Percentiles rank a stretch among this genome's conserved stretches.
phyloP scores from a whole-genome alignment of 2,329 filamentous ascomycete species.

The Botrytis tulipae region DNA sequence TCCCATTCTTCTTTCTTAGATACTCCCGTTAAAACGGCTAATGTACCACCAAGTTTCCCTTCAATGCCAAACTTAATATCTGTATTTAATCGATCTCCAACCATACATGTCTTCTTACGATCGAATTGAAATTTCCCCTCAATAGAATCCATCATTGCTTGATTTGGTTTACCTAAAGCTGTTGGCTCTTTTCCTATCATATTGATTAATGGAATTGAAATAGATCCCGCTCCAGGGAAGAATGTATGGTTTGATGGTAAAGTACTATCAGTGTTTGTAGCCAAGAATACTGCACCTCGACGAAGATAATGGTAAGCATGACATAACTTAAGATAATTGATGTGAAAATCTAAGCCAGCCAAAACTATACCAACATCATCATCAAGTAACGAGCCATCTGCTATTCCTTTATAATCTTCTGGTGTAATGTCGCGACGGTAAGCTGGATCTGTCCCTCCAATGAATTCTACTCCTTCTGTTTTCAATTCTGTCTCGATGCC shows the following conservation, averaged over 20 bases:
- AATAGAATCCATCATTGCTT: slow-evolving; percentile 99
- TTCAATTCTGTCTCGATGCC: slow-evolving; percentile 88
- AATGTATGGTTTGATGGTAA: slow-evolving; percentile 77
- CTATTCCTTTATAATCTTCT: slow-evolving; percentile 76
- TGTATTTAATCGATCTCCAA: slow-evolving; percentile 89
- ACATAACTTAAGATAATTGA: slow-evolving; percentile 91
- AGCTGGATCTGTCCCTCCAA: slow-evolving; percentile 81
- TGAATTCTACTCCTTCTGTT: slow-evolving; percentile 73
- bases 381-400: slow-evolving; percentile 73
- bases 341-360: slow-evolving; percentile 86
- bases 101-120: slow-evolving; percentile 84
- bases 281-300: slow-evolving; percentile 80
- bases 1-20: slow-evolving; percentile 81
- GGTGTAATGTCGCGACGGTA: slow-evolving; percentile 75
- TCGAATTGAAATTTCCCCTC: slow-evolving; percentile 94
- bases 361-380: slow-evolving; percentile 88
- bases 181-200: slow-evolving; percentile 69
- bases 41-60: slow-evolving; percentile 83
- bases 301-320: slow-evolving; percentile 83
- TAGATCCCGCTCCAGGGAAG: slow-evolving; percentile 88
- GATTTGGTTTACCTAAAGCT: slow-evolving; percentile 88
- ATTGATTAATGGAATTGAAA: slow-evolving; percentile 73
- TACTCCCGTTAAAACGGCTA: slow-evolving; percentile 89
- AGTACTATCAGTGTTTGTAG: slow-evolving; percentile 90
- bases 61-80: slow-evolving; percentile 96